These are phyloP conservation scores for Tulasnella sp. DNA, from an alignment of 768 basidiomycete species.

Conservation along the genomic window DNA sequence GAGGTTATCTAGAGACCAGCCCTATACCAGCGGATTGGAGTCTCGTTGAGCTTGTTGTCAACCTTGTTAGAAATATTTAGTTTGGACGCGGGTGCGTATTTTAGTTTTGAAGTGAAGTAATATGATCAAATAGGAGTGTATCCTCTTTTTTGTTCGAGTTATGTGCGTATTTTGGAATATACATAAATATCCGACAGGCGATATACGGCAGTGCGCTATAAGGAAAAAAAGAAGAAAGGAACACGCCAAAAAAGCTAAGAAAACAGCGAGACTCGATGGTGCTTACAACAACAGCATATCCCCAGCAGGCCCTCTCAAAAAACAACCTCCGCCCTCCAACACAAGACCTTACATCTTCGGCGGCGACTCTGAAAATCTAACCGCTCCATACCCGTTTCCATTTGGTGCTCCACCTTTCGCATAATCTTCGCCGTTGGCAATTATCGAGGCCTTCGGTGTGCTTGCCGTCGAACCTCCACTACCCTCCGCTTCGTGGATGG, in stretches of 20 bases:
- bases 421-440: neutral
- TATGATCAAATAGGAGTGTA: neutral
- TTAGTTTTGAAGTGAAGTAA: neutral
- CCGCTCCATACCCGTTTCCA: neutral
- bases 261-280: neutral
- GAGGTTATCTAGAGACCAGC: constrained; percentile 23
- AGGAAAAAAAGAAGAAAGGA: neutral
- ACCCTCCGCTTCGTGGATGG: neutral
- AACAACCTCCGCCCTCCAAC: neutral
- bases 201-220: neutral
- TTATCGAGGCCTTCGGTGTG: neutral
- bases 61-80: neutral
- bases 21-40: constrained; percentile 7
- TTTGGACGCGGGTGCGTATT: neutral
- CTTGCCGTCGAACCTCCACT: neutral
- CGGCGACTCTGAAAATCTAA: neutral
- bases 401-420: neutral
- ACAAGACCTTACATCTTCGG: neutral
- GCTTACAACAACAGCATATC: neutral
- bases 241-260: neutral
- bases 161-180: neutral
- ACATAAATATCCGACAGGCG: neutral
- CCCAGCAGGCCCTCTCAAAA: neutral
- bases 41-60: neutral
- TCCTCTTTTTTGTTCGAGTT: neutral